phyloP scores from a whole-genome alignment of 257 asterid species.

The Solanum bulbocastanum region DNA sequence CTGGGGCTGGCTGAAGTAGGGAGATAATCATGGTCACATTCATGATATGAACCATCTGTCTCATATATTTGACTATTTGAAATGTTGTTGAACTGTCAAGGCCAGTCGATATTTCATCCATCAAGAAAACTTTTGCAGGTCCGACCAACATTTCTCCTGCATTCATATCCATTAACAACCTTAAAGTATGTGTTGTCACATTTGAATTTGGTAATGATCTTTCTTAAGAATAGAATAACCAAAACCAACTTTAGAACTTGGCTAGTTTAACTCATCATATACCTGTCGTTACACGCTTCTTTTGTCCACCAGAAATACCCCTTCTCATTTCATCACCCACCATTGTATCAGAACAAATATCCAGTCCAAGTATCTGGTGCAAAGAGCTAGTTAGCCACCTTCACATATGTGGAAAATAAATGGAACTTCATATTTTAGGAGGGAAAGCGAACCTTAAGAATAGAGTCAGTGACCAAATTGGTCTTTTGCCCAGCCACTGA shows the following conservation, averaged over 20 bases:
- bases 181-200: background rate
- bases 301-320: constrained; percentile 69
- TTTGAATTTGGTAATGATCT: background rate
- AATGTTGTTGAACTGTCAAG: constrained; percentile 68
- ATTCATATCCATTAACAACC: background rate
- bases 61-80: constrained; percentile 53
- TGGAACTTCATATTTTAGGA: background rate
- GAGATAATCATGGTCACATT: constrained; percentile 55
- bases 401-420: background rate
- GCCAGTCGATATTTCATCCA: constrained; percentile 72
- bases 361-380: constrained; percentile 46
- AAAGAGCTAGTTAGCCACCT: background rate
- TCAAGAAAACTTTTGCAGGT: constrained; percentile 57
- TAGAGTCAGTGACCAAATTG: constrained; percentile 50
- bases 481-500: constrained; percentile 51
- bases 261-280: background rate
- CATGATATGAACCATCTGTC: constrained; percentile 64
- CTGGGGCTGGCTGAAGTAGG: constrained; percentile 72
- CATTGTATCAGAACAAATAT: constrained; percentile 62
- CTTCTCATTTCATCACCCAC: constrained; percentile 70
- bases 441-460: constrained; percentile 38
- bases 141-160: constrained; percentile 71
- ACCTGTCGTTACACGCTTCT: constrained; percentile 66
- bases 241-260: background rate
- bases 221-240: background rate